These are phyloP conservation scores for Candida boleticola DNA, from an alignment of 805 yeast genomes.

Conservation along the genomic window DNA sequence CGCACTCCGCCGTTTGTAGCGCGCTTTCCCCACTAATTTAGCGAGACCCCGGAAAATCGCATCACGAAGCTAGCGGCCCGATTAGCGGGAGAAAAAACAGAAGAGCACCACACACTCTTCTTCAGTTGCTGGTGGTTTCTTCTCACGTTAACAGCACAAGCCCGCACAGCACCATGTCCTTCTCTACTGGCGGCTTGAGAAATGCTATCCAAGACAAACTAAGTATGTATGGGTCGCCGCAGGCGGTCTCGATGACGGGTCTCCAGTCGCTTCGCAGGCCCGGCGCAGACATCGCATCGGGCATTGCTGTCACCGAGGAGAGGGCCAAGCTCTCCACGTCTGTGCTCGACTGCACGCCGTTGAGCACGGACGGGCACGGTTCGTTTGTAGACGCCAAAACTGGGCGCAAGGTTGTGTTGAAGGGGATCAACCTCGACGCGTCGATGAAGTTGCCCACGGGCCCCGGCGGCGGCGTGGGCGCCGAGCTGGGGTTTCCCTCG, in stretches of 20 bases:
- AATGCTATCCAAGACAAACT: constrained; percentile 32
- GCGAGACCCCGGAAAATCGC: too few relatives aligned
- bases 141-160: too few relatives aligned
- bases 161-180: too few relatives aligned
- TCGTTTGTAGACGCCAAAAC: constrained; percentile 50
- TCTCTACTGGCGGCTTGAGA: constrained; percentile 5
- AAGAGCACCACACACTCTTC: too few relatives aligned
- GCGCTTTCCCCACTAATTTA: too few relatives aligned
- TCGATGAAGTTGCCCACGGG: constrained; percentile 64
- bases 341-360: constrained; percentile 18
- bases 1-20: too few relatives aligned
- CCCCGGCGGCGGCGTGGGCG: constrained; percentile 34
- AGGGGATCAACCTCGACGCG: constrained; percentile 82
- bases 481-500: constrained; percentile 24
- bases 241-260: not conserved
- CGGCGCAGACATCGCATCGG: not conserved
- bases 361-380: constrained; percentile 40
- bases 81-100: too few relatives aligned
- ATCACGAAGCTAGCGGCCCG: too few relatives aligned
- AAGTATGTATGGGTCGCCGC: constrained; percentile 21
- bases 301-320: not conserved
- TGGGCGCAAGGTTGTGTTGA: constrained; percentile 61
- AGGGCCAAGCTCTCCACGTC: constrained; percentile 5
- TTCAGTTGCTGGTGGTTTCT: too few relatives aligned
- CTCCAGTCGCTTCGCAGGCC: not conserved